Conservation (phyloP, 371 early-diverging fungal genomes). For the Conidiobolus incongruus region DNA sequence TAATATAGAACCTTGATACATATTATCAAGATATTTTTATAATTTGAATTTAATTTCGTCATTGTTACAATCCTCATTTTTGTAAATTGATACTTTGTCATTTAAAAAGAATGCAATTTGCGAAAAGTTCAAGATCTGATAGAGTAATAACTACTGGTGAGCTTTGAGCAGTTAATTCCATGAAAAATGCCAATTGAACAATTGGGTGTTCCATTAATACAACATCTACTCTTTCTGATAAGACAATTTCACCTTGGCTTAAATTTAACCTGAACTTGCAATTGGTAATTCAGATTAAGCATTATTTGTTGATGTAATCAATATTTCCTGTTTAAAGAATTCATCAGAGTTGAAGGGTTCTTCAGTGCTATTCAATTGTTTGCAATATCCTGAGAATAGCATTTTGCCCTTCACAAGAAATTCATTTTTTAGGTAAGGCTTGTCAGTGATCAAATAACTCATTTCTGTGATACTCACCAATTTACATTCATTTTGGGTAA, state of each 20-base stretch:
- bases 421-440: constrained; percentile 74
- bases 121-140: constrained; percentile 38
- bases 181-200: constrained; percentile 38
- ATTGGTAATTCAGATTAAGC: constrained; percentile 65
- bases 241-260: constrained; percentile 88
- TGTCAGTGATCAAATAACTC: constrained; percentile 53
- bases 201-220: constrained; percentile 9
- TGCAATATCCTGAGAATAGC: constrained; percentile 62
- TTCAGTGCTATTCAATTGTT: constrained; percentile 59
- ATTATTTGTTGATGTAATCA: constrained; percentile 33
- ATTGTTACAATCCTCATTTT: no score
- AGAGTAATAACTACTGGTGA: constrained; percentile 65
- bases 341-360: constrained; percentile 66
- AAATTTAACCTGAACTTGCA: constrained; percentile 94
- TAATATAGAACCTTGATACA: no score
- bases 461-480: constrained; percentile 80
- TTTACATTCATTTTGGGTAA: constrained; percentile 42
- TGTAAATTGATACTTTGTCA: no score
- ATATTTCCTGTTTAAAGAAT: constrained; percentile 90
- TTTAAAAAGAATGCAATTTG: constrained; percentile 13
- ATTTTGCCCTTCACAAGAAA: constrained; percentile 67
- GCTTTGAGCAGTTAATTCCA: constrained; percentile 68
- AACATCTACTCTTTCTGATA: constrained; percentile 70
- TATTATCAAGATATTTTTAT: no score
- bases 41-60: no score